A percentile compares a stretch with the other conserved stretches of the same genome.
Conservation (phyloP, 2,329 filamentous ascomycete species). For the Ophiostoma himal-ulmi region DNA sequence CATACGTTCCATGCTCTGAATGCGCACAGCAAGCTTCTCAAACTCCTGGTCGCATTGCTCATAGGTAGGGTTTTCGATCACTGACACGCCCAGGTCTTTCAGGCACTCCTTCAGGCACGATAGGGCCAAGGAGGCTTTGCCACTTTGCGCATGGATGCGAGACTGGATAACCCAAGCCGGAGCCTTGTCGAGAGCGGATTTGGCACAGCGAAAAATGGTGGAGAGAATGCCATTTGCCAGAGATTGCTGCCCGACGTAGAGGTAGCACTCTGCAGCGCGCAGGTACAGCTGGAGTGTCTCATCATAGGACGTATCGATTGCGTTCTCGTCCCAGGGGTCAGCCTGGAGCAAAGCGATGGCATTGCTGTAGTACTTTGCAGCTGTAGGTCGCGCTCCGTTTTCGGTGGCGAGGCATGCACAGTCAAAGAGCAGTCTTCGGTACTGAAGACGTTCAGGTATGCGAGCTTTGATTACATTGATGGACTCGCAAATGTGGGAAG, state of each 20-base stretch:
- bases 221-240: constrained; percentile 64
- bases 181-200: constrained; percentile 70
- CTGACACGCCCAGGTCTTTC: constrained; percentile 58
- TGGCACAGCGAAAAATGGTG: constrained; percentile 64
- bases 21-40: constrained; percentile 52
- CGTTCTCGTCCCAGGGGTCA: constrained; percentile 65
- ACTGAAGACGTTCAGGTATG: constrained; percentile 56
- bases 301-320: constrained; percentile 71
- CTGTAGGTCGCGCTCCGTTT: constrained; percentile 75
- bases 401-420: constrained; percentile 74
- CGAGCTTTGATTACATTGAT: constrained; percentile 66
- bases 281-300: constrained; percentile 78
- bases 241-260: constrained; percentile 67
- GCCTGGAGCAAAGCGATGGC: constrained; percentile 75
- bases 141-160: constrained; percentile 67
- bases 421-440: constrained; percentile 69
- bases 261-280: constrained; percentile 73
- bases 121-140: constrained; percentile 65
- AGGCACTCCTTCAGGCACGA: constrained; percentile 65
- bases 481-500: constrained; percentile 74
- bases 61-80: constrained; percentile 62
- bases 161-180: constrained; percentile 79
- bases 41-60: constrained; percentile 75
- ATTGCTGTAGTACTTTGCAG: constrained; percentile 72
- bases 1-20: constrained; percentile 52